A percentile compares a stretch with the other conserved stretches of the same genome.
Conservation (phyloP, 2,329 filamentous ascomycete genomes). For the Fusarium nurragi region DNA sequence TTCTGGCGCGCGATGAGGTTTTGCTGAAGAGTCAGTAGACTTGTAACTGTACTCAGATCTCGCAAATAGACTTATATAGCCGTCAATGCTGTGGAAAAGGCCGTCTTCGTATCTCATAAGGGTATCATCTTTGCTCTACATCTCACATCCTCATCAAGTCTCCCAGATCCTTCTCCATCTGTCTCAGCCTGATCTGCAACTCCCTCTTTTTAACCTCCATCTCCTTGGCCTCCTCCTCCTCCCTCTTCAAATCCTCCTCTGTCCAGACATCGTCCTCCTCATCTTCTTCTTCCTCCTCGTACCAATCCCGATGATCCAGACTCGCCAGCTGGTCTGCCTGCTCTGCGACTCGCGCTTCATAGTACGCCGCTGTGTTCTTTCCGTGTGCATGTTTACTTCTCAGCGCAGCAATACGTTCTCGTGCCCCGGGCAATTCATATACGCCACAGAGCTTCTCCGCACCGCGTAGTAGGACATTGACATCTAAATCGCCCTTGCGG, state of each 20-base stretch:
- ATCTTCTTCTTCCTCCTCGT: slow-evolving; percentile 62
- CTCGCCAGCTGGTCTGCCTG: slow-evolving; percentile 78
- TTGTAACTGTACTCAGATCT: background rate
- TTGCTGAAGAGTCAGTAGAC: background rate
- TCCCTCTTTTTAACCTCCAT: slow-evolving; percentile 66
- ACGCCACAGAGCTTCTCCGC: slow-evolving; percentile 91
- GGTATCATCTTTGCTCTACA: slow-evolving; percentile 25
- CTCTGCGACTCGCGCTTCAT: slow-evolving; percentile 81
- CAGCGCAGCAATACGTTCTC: slow-evolving; percentile 78
- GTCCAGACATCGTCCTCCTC: slow-evolving; percentile 63
- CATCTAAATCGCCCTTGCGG: slow-evolving; percentile 76
- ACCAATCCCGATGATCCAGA: slow-evolving; percentile 71
- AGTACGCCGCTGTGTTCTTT: slow-evolving; percentile 77
- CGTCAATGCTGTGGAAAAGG: background rate
- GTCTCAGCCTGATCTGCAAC: slow-evolving; percentile 60
- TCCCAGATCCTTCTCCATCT: slow-evolving; percentile 66
- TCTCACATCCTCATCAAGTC: slow-evolving; percentile 63
- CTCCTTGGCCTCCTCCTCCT: slow-evolving; percentile 72
- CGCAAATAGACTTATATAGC: background rate
- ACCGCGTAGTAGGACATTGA: slow-evolving; percentile 83
- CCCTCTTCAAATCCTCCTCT: slow-evolving; percentile 73
- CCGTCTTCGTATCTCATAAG: slow-evolving; percentile 24
- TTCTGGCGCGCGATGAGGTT: slow-evolving; percentile 55
- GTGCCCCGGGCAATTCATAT: slow-evolving; percentile 82
- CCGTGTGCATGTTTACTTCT: slow-evolving; percentile 77